Base-by-base conservation (phyloP, 2,329 filamentous ascomycete species). In the Leptographium wingfieldii region DNA sequence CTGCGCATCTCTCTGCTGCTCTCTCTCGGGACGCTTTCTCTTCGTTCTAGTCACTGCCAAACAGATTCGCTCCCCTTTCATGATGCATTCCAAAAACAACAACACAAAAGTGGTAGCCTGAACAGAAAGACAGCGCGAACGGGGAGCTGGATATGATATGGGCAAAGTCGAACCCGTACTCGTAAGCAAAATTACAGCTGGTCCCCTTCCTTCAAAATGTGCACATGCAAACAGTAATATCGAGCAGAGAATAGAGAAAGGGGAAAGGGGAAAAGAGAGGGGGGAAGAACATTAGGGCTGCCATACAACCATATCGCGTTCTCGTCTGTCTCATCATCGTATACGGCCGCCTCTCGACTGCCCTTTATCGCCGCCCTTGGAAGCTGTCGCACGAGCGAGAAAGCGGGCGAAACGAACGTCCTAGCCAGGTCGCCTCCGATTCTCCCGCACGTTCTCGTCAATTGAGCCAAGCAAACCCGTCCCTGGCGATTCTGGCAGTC, bases 401-500 rank as follows among this genome's bases (percentile, higher is more conserved):
- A 7, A 52, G 22, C 27, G 22, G 49, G 29, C 27, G 51, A 29
- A 19, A 27, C 16, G 16, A 31, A 33, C 25, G 51, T 31, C n/a
- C 53, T 38, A 16, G n/a, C 22, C n/a, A n/a, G 3, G 16, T 27
- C 19, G 33, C 6, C 35, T 43, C 33, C 31, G 16, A 22, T 29
- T n/a, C 22, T 55, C n/a, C 29, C 58, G 60, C 27, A 55, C 49
- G 51, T 40, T 62, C 29, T 57, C 54, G 27, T 60, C 61, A 56
- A 65, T 67, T 25, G 65, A 58, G n/a, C 62, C 64, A 16, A 69
- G 64, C 60, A 71, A 60, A 19, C 68, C 64, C 46, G 67, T 69
- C 43, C 65, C 65, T 7, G 69, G 69, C 31, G 63, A 62, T 10
- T 62, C 63, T 10, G 65, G 63, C 43, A 66, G 66, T 38, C 60